A percentile compares a stretch with the other conserved stretches of the same genome.
These are phyloP conservation scores for Triangularia verruculosa DNA, from an alignment of 2,329 filamentous ascomycete species.

Conservation along the genomic window DNA sequence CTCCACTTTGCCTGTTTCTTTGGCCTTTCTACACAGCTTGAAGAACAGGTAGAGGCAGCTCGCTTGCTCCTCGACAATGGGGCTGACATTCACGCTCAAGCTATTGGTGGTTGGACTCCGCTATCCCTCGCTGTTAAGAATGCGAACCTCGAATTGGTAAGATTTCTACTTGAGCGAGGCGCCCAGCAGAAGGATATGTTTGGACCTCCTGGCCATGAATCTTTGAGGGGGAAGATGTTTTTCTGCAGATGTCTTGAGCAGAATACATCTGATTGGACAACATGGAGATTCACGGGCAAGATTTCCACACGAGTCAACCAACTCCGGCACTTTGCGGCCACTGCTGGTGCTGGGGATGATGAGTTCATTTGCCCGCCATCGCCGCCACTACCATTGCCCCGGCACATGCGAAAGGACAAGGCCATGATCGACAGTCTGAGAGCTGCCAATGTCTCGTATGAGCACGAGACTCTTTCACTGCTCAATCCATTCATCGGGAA, in stretches of 20 bases:
- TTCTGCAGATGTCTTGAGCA: background rate
- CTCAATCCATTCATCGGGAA: background rate
- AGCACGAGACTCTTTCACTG: background rate
- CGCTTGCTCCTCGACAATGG: constrained; percentile 12
- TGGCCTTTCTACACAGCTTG: background rate
- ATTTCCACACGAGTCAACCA: background rate
- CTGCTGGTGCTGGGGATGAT: background rate
- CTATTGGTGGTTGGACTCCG: constrained; percentile 13
- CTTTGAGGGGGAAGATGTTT: background rate
- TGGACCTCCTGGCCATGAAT: background rate
- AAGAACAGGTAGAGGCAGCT: background rate
- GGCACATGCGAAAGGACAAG: background rate
- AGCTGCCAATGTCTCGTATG: background rate
- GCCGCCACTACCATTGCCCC: background rate
- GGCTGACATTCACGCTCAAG: constrained; percentile 9
- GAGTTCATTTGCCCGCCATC: background rate
- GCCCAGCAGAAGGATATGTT: constrained; percentile 1
- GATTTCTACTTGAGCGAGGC: constrained; percentile 10
- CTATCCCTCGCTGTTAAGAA: constrained; percentile 11
- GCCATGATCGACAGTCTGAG: background rate
- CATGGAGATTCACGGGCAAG: background rate
- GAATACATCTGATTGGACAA: background rate
- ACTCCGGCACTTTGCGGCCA: background rate
- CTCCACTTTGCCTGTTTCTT: constrained; percentile 21
- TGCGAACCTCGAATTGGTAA: constrained; percentile 5